These are phyloP conservation scores for Barnettozyma hawaiiensis DNA, from an alignment of 1,139 yeast genomes.

Conservation along the genomic window DNA sequence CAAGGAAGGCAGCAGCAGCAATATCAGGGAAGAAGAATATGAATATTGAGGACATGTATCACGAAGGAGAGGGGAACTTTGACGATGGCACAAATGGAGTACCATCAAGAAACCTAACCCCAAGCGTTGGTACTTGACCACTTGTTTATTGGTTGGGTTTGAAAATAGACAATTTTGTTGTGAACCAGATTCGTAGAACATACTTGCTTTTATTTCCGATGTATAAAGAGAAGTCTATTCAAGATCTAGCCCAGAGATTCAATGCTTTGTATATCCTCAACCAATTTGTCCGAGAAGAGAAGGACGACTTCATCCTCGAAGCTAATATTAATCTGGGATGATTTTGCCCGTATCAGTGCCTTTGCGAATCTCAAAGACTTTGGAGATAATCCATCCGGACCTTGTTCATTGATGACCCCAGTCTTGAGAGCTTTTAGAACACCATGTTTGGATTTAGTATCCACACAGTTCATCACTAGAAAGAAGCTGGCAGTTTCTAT, in stretches of 20 bases:
- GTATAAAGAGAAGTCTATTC: neutral
- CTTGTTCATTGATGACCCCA: slow-evolving; percentile 5
- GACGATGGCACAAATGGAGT: slow-evolving; percentile 25
- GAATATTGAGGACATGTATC: slow-evolving; percentile 49
- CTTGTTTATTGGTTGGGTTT: too few species aligned
- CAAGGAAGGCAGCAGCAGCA: slow-evolving; percentile 23
- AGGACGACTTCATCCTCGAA: slow-evolving; percentile 10
- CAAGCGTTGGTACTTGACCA: slow-evolving; percentile 2
- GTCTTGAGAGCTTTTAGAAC: slow-evolving; percentile 13
- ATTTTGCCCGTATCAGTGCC: slow-evolving; percentile 10
- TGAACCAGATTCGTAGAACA: too few species aligned
- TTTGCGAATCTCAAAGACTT: slow-evolving; percentile 5
- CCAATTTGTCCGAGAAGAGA: slow-evolving; percentile 14
- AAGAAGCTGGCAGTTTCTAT: slow-evolving; percentile 20
- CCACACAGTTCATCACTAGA: slow-evolving; percentile 12
- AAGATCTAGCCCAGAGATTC: neutral
- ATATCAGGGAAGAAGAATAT: slow-evolving; percentile 14
- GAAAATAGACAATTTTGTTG: too few species aligned
- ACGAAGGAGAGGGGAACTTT: slow-evolving; percentile 57
- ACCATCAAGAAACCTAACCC: slow-evolving; percentile 9
- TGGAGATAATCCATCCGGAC: neutral
- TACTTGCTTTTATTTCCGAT: too few species aligned
- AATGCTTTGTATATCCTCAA: slow-evolving; percentile 15
- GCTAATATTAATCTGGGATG: neutral
- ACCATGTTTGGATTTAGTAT: slow-evolving; percentile 4